A percentile compares a stretch with the other conserved stretches of the same genome.
phyloP scores from a whole-genome alignment of 1,139 yeast genomes.

The Suhomyces wounanorum region DNA sequence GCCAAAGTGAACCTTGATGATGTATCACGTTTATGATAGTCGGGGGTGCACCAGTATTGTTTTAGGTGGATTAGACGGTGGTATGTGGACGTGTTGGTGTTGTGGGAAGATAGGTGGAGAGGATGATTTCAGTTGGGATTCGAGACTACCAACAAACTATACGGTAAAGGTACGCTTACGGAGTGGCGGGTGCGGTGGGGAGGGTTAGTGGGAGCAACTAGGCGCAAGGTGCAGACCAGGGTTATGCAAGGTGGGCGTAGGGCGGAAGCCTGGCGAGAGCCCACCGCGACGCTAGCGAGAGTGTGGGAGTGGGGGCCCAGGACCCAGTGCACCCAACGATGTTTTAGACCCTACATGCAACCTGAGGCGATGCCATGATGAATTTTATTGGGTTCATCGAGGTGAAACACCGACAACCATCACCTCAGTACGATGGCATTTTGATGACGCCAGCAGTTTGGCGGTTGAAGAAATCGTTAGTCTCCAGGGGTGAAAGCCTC shows the following conservation, averaged over 20 bases:
- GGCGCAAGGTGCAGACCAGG: background rate
- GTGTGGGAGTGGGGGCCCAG: background rate
- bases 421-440: background rate
- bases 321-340: background rate
- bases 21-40: background rate
- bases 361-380: background rate
- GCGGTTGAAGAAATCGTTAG: background rate
- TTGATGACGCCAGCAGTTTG: background rate
- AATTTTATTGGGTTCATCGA: background rate
- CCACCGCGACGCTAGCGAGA: background rate
- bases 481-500: background rate
- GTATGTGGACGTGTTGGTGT: background rate
- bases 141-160: background rate
- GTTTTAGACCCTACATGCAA: background rate
- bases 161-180: background rate
- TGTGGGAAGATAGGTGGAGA: background rate
- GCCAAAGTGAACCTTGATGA: background rate
- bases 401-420: background rate
- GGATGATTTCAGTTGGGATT: background rate
- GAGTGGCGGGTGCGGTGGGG: background rate
- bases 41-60: background rate
- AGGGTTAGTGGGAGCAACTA: background rate
- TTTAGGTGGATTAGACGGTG: background rate
- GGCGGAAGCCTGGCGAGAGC: background rate
- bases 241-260: background rate